Evolutionary conservation across 371 early-diverging fungal species (phyloP).

Genomic region (Basidiobolus meristosporus): DNA sequence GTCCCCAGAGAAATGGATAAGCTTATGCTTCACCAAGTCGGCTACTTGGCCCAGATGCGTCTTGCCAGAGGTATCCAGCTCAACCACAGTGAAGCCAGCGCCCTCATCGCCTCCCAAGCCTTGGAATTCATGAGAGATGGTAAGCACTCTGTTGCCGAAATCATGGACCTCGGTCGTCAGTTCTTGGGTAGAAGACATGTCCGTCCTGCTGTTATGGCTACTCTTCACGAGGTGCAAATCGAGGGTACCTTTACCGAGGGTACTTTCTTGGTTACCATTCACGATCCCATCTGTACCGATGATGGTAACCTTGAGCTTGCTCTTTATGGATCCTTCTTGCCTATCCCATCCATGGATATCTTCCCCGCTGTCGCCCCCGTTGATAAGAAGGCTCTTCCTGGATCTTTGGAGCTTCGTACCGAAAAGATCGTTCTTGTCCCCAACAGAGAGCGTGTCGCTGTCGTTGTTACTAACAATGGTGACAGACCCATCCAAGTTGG

Average conservation of each 20-base stretch:
- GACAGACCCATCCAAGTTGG: slow-evolving; percentile 88
- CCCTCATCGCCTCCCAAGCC: slow-evolving; percentile 65
- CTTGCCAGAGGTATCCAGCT: slow-evolving; percentile 70
- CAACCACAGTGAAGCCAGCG: slow-evolving; percentile 70
- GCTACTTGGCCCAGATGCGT: slow-evolving; percentile 70
- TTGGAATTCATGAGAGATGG: slow-evolving; percentile 81
- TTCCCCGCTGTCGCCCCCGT: slow-evolving; percentile 16
- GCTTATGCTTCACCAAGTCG: slow-evolving; percentile 62
- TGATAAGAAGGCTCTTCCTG: slow-evolving; percentile 23
- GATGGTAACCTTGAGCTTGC: slow-evolving; percentile 67
- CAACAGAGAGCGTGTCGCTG: slow-evolving; percentile 32
- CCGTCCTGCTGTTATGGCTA: slow-evolving; percentile 37
- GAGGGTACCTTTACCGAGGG: slow-evolving; percentile 86
- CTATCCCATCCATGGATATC: slow-evolving; percentile 38
- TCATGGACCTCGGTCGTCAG: slow-evolving; percentile 71
- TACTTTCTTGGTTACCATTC: slow-evolving; percentile 78
- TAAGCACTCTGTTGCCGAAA: slow-evolving; percentile 58
- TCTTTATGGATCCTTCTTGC: slow-evolving; percentile 65
- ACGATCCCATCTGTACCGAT: slow-evolving; percentile 62
- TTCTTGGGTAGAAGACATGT: slow-evolving; percentile 79
- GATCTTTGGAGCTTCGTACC: slow-evolving; percentile 34
- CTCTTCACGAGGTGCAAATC: slow-evolving; percentile 62
- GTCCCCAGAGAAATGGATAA: slow-evolving; percentile 84
- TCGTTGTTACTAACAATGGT: slow-evolving; percentile 74
- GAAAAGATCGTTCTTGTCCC: slow-evolving; percentile 48